phyloP scores from a whole-genome alignment of 805 yeast genomes.

The Lipomyces kockii region DNA sequence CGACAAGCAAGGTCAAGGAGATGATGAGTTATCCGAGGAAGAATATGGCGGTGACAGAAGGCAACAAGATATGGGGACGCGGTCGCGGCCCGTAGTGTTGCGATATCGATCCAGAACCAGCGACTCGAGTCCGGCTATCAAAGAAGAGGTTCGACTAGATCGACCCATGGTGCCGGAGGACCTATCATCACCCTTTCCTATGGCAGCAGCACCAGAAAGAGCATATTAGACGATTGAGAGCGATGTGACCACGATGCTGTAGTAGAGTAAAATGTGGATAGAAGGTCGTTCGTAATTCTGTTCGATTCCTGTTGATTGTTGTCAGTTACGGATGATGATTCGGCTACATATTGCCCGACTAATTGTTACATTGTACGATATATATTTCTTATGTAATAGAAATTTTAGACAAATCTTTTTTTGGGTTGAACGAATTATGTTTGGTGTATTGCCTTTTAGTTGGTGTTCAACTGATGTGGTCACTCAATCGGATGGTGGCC shows the following conservation, averaged over 20 bases:
- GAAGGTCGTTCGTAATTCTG: neutral
- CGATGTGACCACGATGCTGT: neutral
- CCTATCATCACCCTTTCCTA: neutral
- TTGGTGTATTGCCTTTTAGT: neutral
- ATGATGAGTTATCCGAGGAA: neutral
- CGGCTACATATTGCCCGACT: neutral
- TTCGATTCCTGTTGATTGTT: neutral
- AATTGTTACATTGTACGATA: neutral
- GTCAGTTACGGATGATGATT: neutral
- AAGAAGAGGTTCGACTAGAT: neutral
- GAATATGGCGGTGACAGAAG: neutral
- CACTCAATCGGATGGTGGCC: no score
- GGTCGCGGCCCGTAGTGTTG: constrained; percentile 9
- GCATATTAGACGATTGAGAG: neutral
- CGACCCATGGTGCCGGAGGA: neutral
- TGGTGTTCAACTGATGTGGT: no score
- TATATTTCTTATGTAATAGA: neutral
- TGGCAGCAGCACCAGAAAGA: neutral
- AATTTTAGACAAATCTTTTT: no score
- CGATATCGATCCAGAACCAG: neutral
- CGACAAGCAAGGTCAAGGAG: neutral
- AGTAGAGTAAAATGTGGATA: neutral
- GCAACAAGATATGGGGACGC: neutral
- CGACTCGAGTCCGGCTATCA: neutral
- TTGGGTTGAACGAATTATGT: no score